Base-by-base conservation (phyloP, 2,329 filamentous ascomycete genomes). In the Trichoderma koningii region DNA sequence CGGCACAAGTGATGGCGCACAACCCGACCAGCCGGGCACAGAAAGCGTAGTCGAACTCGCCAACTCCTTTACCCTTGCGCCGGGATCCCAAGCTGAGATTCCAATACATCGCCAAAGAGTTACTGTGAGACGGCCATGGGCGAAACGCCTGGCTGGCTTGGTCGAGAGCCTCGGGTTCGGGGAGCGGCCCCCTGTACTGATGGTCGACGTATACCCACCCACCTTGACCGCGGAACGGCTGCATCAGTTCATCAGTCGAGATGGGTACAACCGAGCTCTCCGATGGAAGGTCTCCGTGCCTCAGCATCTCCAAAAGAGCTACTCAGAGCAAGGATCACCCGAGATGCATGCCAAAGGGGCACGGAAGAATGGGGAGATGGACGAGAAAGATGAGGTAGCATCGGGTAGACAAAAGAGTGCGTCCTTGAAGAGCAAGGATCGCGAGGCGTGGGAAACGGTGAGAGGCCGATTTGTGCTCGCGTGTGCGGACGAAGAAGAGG, bases 201-300 rank as follows among this genome's bases (percentile, higher is more conserved):
- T 78, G n/a, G 62, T 78, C 4, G 69, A 74, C 19, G 66, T 74
- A 2, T 69, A 71, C 21, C 72, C 75, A 17, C 69, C 72, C 6
- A 68, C 64, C 1, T 48, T 81, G 17, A 73, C 77, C 0, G 66
- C 73, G 0, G 69, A 69, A 1, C 73, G 70, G 21, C 69, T 85
- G 45, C 74, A 72, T 50, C 69, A 67, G 30, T 76, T 78, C 44
- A 76, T 85, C 55, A 71, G 70, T 5, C 74, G 74, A 12, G 82
- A 85, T 71, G 80, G 78, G n/a, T 57, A 57, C 5, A 72, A 73
- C 30, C 77, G 81, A 17, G 68, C 66, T 0, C 67, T 67, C 9
- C 41, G 44, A 14, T 73, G 72, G 72, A 57, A 77, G 0, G 66
- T 71, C n/a, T 67, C 51, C 26, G 41, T 55, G 44, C 70, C 68